These are phyloP conservation scores for Tolypocladium inflatum DNA, from an alignment of 2,329 filamentous ascomycete species.

Conservation along the genomic window DNA sequence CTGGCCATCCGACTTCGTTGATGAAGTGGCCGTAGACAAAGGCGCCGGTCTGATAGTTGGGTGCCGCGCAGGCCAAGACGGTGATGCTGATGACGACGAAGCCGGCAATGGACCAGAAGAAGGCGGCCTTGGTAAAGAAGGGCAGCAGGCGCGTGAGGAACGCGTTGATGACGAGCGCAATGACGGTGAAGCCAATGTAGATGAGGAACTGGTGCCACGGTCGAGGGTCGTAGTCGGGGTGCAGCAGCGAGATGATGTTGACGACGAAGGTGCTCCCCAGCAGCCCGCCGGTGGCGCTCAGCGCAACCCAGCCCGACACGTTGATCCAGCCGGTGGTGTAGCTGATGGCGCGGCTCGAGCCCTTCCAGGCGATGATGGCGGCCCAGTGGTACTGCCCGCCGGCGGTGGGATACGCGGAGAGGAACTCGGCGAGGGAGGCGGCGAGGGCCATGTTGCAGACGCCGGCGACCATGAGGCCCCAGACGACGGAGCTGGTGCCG, in stretches of 20 bases:
- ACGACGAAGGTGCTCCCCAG: conserved; percentile 59
- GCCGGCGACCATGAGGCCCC: conserved; percentile 54
- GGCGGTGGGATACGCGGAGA: conserved; percentile 52
- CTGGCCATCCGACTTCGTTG: conserved; percentile 60
- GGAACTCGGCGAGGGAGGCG: conserved; percentile 60
- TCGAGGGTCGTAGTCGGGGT: conserved; percentile 45
- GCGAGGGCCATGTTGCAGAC: conserved; percentile 63
- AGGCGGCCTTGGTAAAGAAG: conserved; percentile 56
- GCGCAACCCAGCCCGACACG: conserved; percentile 60
- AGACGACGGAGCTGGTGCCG: conserved; percentile 61
- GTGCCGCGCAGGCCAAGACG: conserved; percentile 54
- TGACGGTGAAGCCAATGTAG: conserved; percentile 54
- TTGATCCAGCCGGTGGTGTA: conserved; percentile 69
- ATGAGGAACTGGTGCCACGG: conserved; percentile 67
- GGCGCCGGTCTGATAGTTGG: conserved; percentile 51
- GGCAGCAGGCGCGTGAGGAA: conserved; percentile 50
- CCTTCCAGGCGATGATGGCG: conserved; percentile 50
- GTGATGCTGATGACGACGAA: conserved; percentile 64
- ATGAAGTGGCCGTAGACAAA: conserved; percentile 62
- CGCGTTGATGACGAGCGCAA: conserved; percentile 55
- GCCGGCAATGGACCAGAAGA: conserved; percentile 61
- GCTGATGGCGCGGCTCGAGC: conserved; percentile 52
- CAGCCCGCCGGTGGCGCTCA: conserved; percentile 59
- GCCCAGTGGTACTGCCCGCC: conserved; percentile 66
- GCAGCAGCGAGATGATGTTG: conserved; percentile 53